Evolutionary conservation across 1,284 basidiomycete genomes (phyloP).

Genomic region (Golubevia sp.): DNA sequence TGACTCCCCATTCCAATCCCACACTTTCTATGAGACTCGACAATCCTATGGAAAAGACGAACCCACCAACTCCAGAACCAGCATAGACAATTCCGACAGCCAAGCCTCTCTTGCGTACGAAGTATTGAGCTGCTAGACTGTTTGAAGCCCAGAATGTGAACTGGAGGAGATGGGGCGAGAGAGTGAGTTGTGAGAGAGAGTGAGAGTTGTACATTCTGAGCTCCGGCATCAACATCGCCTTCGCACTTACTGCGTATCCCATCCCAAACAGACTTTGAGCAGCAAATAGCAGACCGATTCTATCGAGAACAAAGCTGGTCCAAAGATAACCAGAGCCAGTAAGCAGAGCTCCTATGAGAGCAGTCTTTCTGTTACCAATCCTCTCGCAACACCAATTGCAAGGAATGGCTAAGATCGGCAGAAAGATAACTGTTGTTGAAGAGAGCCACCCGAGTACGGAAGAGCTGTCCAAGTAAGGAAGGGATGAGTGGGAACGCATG

Average conservation of each 20-base stretch:
- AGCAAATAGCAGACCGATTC: constrained; percentile 13
- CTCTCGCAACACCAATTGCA: constrained; percentile 20
- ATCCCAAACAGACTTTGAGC: constrained; percentile 20
- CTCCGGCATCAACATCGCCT: too few relatives aligned
- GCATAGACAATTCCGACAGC: constrained; percentile 60
- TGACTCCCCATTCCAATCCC: constrained; percentile 43
- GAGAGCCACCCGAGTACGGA: constrained; percentile 33
- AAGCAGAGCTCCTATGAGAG: constrained; percentile 16
- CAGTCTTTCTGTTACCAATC: constrained; percentile 18
- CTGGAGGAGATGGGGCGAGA: too few relatives aligned
- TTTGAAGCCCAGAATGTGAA: too few relatives aligned
- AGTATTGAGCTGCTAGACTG: constrained; percentile 38
- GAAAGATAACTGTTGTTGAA: constrained; percentile 21
- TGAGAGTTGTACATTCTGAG: too few relatives aligned
- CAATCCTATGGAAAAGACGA: constrained; percentile 43
- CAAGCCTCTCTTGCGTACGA: constrained; percentile 45
- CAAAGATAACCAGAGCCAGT: constrained; percentile 28
- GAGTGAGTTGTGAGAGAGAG: too few relatives aligned
- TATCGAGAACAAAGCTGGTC: constrained; percentile 17
- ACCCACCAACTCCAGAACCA: constrained; percentile 58
- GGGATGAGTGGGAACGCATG: too few relatives aligned
- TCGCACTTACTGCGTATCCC: constrained; percentile 27
- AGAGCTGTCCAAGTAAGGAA: too few relatives aligned
- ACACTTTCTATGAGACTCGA: constrained; percentile 30
- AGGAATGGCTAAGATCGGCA: constrained; percentile 25